Evolutionary conservation across 257 asterid species (phyloP), one percentile per base, ranked within the genome.

Genomic region (Primulina eburnea): DNA sequence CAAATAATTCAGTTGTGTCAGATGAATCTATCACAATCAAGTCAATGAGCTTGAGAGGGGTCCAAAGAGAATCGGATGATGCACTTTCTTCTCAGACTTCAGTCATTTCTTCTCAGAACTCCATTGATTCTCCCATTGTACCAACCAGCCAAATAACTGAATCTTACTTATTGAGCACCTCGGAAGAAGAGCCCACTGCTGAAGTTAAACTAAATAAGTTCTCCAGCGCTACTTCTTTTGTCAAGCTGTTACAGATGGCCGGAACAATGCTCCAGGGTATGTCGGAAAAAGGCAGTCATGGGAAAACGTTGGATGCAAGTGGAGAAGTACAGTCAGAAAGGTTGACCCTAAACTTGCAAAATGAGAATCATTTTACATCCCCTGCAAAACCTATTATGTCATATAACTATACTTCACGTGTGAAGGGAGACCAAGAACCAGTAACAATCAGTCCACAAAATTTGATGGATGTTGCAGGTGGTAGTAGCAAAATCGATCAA

Each of bases 91-190:
- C 95, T 74, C 90, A 88, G 58, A 84, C 77, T 75, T 83, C 86
- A 24, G 89, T 78, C 64, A 83, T 77, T 79, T 88, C 90, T 60
- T 82, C 96, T 73, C 95, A 88, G 72, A 84, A 79, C 77, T 89
- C 96, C 37, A 66, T 78, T 55, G 82, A 82, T 72, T 83, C 83
- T 43, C 79, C 82, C 63, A 60, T 67, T 72, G 80, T 78, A 68
- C 92, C 76, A 69, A 71, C 81, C 37, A 74, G 83, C 6, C 87
- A 82, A 76, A 89, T 70, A 72, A 79, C 72, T 56, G 86, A 85
- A 61, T 76, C 88, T 67, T 75, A 84, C 86, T 75, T 75, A 24
- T 77, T 43, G 55, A 75, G 82, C 78, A 81, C 88, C 75, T 76
- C 83, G 26, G 88, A 80, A 82, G 82, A 78, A 74, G 88, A 78